phyloP scores from a whole-genome alignment of 2,329 filamentous ascomycete genomes.

The Elsinoe necatrix region DNA sequence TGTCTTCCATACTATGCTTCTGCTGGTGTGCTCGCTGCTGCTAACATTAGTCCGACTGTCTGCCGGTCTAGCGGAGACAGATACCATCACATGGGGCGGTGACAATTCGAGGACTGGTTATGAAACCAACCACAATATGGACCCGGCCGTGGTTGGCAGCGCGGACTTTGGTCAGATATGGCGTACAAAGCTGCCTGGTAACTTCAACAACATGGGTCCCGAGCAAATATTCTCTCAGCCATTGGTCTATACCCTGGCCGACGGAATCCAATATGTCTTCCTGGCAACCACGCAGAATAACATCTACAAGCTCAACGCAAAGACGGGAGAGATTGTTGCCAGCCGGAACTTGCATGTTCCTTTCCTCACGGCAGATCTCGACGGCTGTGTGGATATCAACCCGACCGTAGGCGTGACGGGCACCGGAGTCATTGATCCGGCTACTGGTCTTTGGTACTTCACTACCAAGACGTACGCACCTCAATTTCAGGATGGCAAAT shows the following conservation, averaged over 20 bases:
- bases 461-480: slow-evolving; percentile 43
- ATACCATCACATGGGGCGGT: slow-evolving; percentile 54
- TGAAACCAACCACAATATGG: slow-evolving; percentile 51
- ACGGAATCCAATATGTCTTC: slow-evolving; percentile 38
- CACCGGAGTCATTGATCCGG: slow-evolving; percentile 45
- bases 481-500: slow-evolving; percentile 27
- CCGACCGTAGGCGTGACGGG: slow-evolving; percentile 42
- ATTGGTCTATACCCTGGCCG: slow-evolving; percentile 43
- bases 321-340: slow-evolving; percentile 19
- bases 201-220: slow-evolving; percentile 38
- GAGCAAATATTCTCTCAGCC: slow-evolving; percentile 49
- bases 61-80: slow-evolving; percentile 29
- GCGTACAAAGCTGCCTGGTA: slow-evolving; percentile 44
- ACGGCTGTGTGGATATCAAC: slow-evolving; percentile 42
- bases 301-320: slow-evolving; percentile 49
- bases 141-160: slow-evolving; percentile 49
- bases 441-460: slow-evolving; percentile 43
- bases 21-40: background rate
- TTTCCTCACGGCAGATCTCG: slow-evolving; percentile 40
- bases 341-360: slow-evolving; percentile 43
- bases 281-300: slow-evolving; percentile 52
- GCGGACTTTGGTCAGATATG: slow-evolving; percentile 50
- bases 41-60: background rate
- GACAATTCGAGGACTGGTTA: slow-evolving; percentile 22
- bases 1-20: background rate